Conservation (phyloP, 805 yeast species). For the Maudiozyma pseudohumilis region DNA sequence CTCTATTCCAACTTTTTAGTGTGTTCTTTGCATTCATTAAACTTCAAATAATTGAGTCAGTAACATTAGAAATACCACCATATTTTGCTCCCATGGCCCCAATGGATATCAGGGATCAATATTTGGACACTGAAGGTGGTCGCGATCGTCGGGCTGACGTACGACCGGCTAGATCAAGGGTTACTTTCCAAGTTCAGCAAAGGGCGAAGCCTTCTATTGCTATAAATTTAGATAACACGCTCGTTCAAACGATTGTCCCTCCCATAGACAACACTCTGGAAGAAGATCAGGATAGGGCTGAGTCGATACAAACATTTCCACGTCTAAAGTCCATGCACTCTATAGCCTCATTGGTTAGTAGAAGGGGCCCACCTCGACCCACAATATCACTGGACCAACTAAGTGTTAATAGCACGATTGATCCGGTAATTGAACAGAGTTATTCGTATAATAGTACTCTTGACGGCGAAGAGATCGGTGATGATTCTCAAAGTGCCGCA, state of each 20-base stretch:
- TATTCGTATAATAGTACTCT: not conserved
- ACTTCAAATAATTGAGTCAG: no score
- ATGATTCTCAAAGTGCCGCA: not conserved
- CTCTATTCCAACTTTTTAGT: no score
- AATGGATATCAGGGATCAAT: conserved; percentile 1
- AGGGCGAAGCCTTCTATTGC: conserved; percentile 7
- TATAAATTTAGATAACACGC: conserved; percentile 6
- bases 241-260: conserved; percentile 2
- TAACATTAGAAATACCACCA: no score
- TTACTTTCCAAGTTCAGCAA: not conserved
- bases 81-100: not conserved
- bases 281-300: not conserved
- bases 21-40: no score
- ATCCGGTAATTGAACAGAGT: not conserved
- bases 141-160: not conserved
- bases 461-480: not conserved
- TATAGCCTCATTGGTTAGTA: conserved; percentile 1
- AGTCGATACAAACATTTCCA: not conserved
- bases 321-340: conserved; percentile 1
- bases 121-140: not conserved
- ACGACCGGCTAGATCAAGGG: not conserved
- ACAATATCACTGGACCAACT: not conserved
- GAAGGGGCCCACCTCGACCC: not conserved
- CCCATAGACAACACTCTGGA: conserved; percentile 1
- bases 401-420: not conserved